Evolutionary conservation across 805 yeast genomes (phyloP).

Genomic region (Metschnikowia bowlesiae): DNA sequence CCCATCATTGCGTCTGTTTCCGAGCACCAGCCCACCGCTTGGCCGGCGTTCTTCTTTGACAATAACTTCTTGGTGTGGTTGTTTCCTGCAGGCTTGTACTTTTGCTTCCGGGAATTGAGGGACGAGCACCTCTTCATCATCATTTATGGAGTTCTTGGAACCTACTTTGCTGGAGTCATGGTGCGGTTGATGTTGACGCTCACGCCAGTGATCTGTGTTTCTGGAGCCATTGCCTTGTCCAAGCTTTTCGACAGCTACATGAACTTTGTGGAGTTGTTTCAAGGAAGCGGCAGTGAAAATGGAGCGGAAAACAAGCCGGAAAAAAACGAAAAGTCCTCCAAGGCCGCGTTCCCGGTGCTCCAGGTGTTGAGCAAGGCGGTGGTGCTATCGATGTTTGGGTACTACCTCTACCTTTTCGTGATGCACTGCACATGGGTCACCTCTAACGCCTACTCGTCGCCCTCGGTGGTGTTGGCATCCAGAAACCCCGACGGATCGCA

Average conservation of each 20-base stretch:
- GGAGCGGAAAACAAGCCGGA: background rate
- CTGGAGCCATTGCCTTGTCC: constrained; percentile 85
- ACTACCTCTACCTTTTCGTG: constrained; percentile 77
- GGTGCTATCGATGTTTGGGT: constrained; percentile 64
- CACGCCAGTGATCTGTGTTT: constrained; percentile 93
- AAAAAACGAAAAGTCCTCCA: background rate
- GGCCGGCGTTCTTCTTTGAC: constrained; percentile 98
- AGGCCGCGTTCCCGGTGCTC: constrained; percentile 20
- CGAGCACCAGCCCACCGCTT: constrained; percentile 99
- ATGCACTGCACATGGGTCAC: constrained; percentile 98
- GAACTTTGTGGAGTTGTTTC: constrained; percentile 48
- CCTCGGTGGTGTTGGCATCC: constrained; percentile 92
- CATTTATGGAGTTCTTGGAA: constrained; percentile 87
- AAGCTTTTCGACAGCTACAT: constrained; percentile 78
- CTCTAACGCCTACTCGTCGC: constrained; percentile 91
- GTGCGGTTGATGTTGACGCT: constrained; percentile 94
- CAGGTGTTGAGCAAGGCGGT: constrained; percentile 51
- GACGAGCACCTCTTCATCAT: constrained; percentile 92
- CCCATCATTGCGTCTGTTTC: constrained; percentile 98
- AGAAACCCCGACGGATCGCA: constrained; percentile 80
- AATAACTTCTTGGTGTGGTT: constrained; percentile 91
- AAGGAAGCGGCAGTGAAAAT: background rate
- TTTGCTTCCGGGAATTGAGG: constrained; percentile 81
- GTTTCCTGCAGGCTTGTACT: constrained; percentile 95
- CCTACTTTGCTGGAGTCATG: constrained; percentile 99